A percentile compares a stretch with the other conserved stretches of the same genome.
phyloP scores from a whole-genome alignment of 192 early-diverging fungal species.

The Neocallimastix lanati region DNA sequence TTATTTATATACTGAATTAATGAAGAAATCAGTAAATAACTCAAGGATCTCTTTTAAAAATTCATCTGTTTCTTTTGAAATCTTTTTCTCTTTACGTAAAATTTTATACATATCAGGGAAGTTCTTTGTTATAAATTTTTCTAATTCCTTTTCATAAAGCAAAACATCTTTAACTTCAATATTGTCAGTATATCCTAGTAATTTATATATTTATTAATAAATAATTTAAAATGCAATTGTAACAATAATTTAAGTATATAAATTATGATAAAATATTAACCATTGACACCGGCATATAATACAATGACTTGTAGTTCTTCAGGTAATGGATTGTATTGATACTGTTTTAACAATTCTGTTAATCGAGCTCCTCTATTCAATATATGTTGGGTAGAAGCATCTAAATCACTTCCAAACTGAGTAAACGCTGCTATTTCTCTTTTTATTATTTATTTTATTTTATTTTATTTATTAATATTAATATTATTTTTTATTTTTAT shows the following conservation, averaged over 20 bases:
- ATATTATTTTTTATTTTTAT: no score
- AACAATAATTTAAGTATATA: background rate
- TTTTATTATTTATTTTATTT: no score
- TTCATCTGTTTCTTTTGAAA: background rate
- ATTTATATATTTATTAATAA: background rate
- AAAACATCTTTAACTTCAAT: background rate
- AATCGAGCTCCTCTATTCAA: constrained; percentile 99
- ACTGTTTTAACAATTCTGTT: constrained; percentile 98
- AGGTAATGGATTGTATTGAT: constrained; percentile 89
- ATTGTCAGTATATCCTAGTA: background rate
- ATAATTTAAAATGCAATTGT: background rate
- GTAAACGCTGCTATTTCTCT: constrained; percentile 99
- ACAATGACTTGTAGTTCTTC: constrained; percentile 96
- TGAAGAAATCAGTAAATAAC: background rate
- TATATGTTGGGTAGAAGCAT: constrained; percentile 98
- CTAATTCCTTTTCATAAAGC: background rate
- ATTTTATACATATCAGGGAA: background rate
- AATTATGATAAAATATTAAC: background rate
- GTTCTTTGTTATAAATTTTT: background rate
- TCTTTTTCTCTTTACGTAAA: background rate
- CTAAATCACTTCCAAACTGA: constrained; percentile 99
- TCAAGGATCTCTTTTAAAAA: background rate
- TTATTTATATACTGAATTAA: background rate
- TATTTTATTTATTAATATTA: no score
- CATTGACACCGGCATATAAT: constrained; percentile 63